Conservation (phyloP, 768 basidiomycete species). For the Leccinum truebloodii region DNA sequence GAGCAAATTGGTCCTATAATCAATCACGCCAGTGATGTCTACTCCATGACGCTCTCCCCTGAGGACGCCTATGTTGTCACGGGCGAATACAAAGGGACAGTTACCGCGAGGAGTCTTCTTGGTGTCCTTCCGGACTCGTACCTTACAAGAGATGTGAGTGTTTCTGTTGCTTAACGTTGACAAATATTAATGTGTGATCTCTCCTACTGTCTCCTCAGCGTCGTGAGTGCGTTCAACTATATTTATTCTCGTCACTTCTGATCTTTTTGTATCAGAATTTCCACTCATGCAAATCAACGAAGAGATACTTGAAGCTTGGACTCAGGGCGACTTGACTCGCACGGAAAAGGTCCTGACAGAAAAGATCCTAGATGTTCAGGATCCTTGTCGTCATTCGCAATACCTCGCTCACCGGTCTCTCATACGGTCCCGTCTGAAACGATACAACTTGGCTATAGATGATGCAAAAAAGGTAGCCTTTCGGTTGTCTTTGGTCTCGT, state of each 20-base stretch:
- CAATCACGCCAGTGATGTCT: background rate
- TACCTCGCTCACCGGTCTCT: slow-evolving; percentile 4
- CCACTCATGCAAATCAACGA: slow-evolving; percentile 1
- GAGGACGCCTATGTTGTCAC: background rate
- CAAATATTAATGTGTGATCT: background rate
- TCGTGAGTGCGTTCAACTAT: background rate
- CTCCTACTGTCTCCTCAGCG: no score
- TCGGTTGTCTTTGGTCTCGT: no score
- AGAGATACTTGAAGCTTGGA: slow-evolving; percentile 1
- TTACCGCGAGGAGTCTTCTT: background rate
- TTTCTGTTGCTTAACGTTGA: background rate
- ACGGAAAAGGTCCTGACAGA: background rate
- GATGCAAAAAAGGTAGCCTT: slow-evolving; percentile 2
- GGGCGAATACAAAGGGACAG: background rate
- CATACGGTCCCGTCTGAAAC: background rate
- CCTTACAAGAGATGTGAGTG: background rate
- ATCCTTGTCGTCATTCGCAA: background rate
- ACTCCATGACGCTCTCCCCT: no score
- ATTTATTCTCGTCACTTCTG: accelerated
- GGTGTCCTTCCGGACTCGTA: slow-evolving; percentile 1
- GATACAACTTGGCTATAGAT: background rate
- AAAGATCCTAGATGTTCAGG: background rate
- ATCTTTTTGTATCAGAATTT: background rate
- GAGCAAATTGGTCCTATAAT: background rate
- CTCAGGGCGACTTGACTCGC: background rate